A percentile compares a stretch with the other conserved stretches of the same genome.
Conservation (phyloP, 257 asterid genomes). For the Capsicum baccatum region DNA sequence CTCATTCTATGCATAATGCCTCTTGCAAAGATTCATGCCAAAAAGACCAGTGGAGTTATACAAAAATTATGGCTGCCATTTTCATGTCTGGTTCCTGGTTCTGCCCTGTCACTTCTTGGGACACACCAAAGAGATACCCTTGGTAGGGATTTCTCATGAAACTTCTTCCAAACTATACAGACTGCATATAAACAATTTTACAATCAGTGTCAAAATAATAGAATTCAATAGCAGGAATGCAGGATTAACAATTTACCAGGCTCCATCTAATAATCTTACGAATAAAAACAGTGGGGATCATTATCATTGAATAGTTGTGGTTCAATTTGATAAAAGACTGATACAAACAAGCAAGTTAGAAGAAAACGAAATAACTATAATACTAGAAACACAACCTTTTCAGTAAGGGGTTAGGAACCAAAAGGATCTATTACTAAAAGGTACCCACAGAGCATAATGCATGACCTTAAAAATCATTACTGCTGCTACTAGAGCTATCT, state of each 20-base stretch:
- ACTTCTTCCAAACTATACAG: neutral
- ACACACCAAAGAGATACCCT: neutral
- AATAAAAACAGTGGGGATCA: neutral
- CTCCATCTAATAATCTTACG: conserved; percentile 16
- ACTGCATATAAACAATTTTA: conserved; percentile 5
- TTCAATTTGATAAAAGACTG: neutral
- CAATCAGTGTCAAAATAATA: conserved; percentile 2
- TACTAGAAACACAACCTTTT: neutral
- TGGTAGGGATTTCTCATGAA: neutral
- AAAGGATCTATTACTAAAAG: conserved; percentile 5
- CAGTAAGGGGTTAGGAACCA: conserved; percentile 12
- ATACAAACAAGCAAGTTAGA: neutral
- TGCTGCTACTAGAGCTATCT: conserved; percentile 22
- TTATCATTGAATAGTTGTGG: neutral
- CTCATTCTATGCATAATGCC: neutral
- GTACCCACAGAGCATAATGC: neutral
- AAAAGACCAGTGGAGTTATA: neutral
- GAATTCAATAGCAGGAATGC: neutral
- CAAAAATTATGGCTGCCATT: neutral
- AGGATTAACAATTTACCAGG: neutral
- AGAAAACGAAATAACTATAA: neutral
- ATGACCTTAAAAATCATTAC: conserved; percentile 14
- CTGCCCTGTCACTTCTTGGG: neutral
- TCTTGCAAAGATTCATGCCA: conserved; percentile 20
- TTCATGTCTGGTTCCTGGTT: neutral